Evolutionary conservation across 257 asterid genomes (phyloP).

Genomic region (Galeopsis tetrahit): DNA sequence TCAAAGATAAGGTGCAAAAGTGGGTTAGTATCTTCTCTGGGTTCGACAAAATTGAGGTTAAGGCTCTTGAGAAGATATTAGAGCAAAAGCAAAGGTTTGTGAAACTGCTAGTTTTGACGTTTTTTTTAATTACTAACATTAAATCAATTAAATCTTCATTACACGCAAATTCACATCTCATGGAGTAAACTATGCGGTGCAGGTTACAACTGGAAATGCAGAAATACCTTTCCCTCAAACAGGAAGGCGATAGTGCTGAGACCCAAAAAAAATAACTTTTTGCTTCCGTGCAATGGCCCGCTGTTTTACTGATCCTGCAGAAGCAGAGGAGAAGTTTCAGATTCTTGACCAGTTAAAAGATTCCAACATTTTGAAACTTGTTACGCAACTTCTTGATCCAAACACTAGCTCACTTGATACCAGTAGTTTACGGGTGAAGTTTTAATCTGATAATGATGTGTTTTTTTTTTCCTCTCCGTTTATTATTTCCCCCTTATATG

Average conservation of each 20-base stretch:
- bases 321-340: slow-evolving; percentile 86
- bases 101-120: slow-evolving; percentile 30
- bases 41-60: slow-evolving; percentile 88
- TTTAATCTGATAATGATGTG: slow-evolving; percentile 28
- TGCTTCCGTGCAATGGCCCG: slow-evolving; percentile 92
- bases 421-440: slow-evolving; percentile 70
- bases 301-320: slow-evolving; percentile 76
- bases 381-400: slow-evolving; percentile 74
- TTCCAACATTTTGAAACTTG: slow-evolving; percentile 72
- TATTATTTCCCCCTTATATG: slow-evolving; percentile 25
- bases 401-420: slow-evolving; percentile 61
- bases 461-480: slow-evolving; percentile 20
- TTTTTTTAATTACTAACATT: not conserved
- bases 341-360: slow-evolving; percentile 88
- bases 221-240: slow-evolving; percentile 76
- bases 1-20: slow-evolving; percentile 66
- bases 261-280: slow-evolving; percentile 67
- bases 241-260: slow-evolving; percentile 86
- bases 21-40: slow-evolving; percentile 81
- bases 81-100: slow-evolving; percentile 96
- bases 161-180: slow-evolving; percentile 4
- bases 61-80: slow-evolving; percentile 94
- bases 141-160: slow-evolving; percentile 25
- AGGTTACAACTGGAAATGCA: slow-evolving; percentile 96
- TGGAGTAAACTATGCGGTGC: slow-evolving; percentile 37